Evolutionary conservation across 192 early-diverging fungal species (phyloP).

Genomic region (Tieghemiomyces parasiticus): DNA sequence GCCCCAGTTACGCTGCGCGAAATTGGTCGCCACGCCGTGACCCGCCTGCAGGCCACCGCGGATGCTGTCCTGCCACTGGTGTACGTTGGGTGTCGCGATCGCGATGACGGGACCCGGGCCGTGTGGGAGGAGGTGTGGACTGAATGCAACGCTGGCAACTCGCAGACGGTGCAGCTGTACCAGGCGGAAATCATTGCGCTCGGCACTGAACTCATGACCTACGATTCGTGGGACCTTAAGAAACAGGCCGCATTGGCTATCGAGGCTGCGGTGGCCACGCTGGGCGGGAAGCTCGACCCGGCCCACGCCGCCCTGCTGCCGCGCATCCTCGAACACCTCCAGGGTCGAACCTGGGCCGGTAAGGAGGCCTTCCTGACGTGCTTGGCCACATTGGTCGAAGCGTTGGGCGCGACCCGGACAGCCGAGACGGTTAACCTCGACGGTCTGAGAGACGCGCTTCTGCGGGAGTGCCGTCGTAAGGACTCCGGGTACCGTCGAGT

Average conservation of each 20-base stretch:
- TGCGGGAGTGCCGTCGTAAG: slow-evolving; percentile 61
- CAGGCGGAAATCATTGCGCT: slow-evolving; percentile 42
- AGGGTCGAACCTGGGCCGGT: slow-evolving; percentile 65
- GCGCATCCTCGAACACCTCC: slow-evolving; percentile 41
- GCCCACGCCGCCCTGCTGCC: slow-evolving; percentile 34
- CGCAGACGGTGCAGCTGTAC: slow-evolving; percentile 45
- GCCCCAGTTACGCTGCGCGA: slow-evolving; percentile 48
- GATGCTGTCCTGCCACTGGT: slow-evolving; percentile 50
- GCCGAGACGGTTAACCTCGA: slow-evolving; percentile 11
- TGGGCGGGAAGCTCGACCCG: slow-evolving; percentile 22
- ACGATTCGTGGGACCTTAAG: slow-evolving; percentile 63
- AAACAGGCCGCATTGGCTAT: slow-evolving; percentile 52
- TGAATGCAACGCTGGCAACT: slow-evolving; percentile 42
- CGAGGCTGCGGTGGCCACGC: slow-evolving; percentile 37
- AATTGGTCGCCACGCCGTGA: slow-evolving; percentile 48
- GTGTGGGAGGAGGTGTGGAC: slow-evolving; percentile 68
- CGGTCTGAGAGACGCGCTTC: slow-evolving; percentile 22
- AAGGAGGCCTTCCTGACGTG: slow-evolving; percentile 62
- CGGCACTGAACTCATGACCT: slow-evolving; percentile 33
- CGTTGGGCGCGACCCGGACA: slow-evolving; percentile 23
- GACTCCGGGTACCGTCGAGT: slow-evolving; percentile 53
- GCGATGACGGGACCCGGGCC: slow-evolving; percentile 30
- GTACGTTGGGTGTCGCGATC: slow-evolving; percentile 52
- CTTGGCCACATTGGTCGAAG: slow-evolving; percentile 34
- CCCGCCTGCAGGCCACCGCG: slow-evolving; percentile 34